These are phyloP conservation scores for Chytriomyces sp. DNA, from an alignment of 192 early-diverging fungal species.

Conservation along the genomic window DNA sequence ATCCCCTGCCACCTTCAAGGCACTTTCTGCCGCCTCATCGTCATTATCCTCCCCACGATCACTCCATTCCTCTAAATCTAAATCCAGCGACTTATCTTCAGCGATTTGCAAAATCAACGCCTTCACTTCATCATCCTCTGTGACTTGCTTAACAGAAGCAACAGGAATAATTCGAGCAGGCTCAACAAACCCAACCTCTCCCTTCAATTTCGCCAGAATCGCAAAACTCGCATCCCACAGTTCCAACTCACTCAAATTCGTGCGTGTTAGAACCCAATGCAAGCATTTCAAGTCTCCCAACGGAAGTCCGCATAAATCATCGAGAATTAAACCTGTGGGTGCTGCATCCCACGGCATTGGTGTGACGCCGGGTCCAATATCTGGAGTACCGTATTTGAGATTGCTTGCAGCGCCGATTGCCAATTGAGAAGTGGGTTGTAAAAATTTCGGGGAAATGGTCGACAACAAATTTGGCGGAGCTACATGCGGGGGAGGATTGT, in stretches of 20 bases:
- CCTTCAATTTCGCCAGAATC: neutral
- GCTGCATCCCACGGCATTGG: neutral
- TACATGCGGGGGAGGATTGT: neutral
- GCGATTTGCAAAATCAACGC: neutral
- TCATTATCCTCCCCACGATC: conserved; percentile 30
- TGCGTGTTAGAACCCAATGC: conserved; percentile 22
- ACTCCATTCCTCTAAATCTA: conserved; percentile 11
- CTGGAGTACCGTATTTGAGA: conserved; percentile 1
- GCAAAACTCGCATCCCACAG: conserved; percentile 19
- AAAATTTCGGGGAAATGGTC: neutral
- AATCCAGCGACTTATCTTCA: neutral
- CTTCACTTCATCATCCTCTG: neutral
- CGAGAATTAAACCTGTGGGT: neutral
- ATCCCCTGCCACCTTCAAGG: neutral
- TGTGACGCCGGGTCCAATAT: neutral
- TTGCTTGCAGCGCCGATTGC: neutral
- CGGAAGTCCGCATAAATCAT: conserved; percentile 3
- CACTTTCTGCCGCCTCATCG: neutral
- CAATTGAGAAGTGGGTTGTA: neutral
- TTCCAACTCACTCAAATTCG: neutral
- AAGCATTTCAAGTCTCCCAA: neutral
- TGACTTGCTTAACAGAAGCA: neutral
- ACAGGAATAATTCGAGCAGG: neutral
- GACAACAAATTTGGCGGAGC: neutral
- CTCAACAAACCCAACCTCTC: conserved; percentile 25